phyloP scores from a whole-genome alignment of 208 protist genomes.

The Leishmania major region DNA sequence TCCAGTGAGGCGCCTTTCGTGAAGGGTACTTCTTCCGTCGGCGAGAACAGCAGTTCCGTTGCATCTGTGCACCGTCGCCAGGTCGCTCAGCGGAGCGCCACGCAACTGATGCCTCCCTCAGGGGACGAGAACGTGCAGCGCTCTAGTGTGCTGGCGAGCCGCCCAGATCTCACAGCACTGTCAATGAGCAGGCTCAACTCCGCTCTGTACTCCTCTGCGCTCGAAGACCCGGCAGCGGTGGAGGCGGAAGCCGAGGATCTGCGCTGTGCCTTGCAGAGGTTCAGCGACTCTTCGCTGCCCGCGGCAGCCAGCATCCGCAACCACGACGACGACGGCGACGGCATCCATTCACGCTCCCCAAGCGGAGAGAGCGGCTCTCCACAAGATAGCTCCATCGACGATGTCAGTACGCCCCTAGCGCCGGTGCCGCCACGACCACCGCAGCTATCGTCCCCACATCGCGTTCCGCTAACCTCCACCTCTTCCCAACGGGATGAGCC shows the following conservation, averaged over 20 bases:
- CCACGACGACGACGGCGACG: not conserved
- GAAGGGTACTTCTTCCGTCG: constrained; percentile 3
- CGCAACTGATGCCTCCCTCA: constrained; percentile 8
- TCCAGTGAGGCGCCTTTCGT: constrained; percentile 5
- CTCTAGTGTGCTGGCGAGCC: not conserved
- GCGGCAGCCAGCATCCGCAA: not conserved
- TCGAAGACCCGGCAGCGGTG: constrained; percentile 3
- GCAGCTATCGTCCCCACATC: not conserved
- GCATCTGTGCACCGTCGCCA: constrained; percentile 1
- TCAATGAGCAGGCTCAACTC: not conserved
- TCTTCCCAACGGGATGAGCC: not conserved
- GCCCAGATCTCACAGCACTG: constrained; percentile 12
- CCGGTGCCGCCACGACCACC: not conserved
- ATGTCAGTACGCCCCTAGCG: not conserved
- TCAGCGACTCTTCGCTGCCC: not conserved
- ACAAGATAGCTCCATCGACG: not conserved
- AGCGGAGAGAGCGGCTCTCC: not conserved
- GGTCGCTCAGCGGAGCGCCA: constrained; percentile 14
- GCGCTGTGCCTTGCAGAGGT: not conserved
- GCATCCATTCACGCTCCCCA: not conserved
- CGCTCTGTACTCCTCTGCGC: constrained; percentile 10
- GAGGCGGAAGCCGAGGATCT: not conserved
- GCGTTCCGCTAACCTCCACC: not conserved
- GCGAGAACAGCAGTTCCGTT: constrained; percentile 1
- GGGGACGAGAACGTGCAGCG: not conserved